Base-by-base conservation (phyloP, 2,329 filamentous ascomycete species). In the Fusarium sp. region DNA sequence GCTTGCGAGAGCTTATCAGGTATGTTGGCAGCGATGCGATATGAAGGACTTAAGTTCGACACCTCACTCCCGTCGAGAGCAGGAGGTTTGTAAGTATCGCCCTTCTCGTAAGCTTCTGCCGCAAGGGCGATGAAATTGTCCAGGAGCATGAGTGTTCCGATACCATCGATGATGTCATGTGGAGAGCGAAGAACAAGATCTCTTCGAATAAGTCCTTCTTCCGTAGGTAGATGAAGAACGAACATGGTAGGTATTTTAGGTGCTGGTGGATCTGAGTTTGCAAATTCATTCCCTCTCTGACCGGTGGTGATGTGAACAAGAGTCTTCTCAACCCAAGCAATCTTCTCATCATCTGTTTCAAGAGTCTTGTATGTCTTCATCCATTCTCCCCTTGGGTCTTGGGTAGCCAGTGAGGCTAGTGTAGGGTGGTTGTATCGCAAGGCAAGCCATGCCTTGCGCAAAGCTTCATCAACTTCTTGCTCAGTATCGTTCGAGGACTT, bases 81-180 rank as follows among this genome's bases (percentile, higher is more conserved):
- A 0, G 74, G 75, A 1, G 62, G 11, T 0, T 58, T 13, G 18
- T 56, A 75, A 2, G 32, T 22, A 5, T 65, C 57, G 0, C 65
- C 67, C 7, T 71, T 30, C 0, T 56, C 29, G 20, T 75, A 76
- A 1, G 76, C 75, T 6, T 74, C 48, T 0, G 76, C 62, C 1
- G 76, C 73, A 38, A 74, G 69, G 5, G 32, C 15, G 9, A 78
- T 51, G 4, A 79, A 66, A n/a, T 75, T 78, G 54, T 80, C 73
- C 27, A 81, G 64, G 4, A 82, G 67, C 5, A 75, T 73, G 6
- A 82, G 73, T 3, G 79, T 79, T 8, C 81, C 81, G 4, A 82
- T 78, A 0, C 81, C 80, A 32, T 82, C 81, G 8, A 82, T 78
- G n/a, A 82, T 77, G 13, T 82, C 79, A 52, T 82, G 80, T 1